Conservation (phyloP, 805 yeast species). For the Nakazawaea ambrosiae region DNA sequence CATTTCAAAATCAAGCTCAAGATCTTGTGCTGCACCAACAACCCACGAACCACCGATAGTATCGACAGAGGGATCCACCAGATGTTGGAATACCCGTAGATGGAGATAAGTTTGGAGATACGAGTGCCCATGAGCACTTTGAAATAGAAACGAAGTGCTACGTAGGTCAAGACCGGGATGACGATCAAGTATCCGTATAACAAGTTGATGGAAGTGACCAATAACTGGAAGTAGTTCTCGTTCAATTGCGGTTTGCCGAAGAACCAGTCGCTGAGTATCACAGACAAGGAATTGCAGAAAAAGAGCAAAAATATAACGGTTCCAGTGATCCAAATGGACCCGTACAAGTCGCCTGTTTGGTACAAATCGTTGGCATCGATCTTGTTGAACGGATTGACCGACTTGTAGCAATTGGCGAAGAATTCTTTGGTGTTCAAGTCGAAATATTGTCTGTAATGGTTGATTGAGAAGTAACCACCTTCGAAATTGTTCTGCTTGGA, state of each 20-base stretch:
- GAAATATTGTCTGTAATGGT: conserved; percentile 59
- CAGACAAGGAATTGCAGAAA: conserved; percentile 66
- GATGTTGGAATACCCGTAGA: conserved; percentile 80
- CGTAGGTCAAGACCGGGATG: conserved; percentile 53
- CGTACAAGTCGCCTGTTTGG: conserved; percentile 65
- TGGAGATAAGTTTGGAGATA: conserved; percentile 55
- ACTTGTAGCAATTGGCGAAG: conserved; percentile 39
- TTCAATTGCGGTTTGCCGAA: conserved; percentile 31
- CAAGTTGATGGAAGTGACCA: conserved; percentile 62
- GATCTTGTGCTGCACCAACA: conserved; percentile 37
- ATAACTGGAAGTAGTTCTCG: conserved; percentile 49
- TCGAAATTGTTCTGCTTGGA: conserved; percentile 13
- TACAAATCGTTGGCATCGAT: conserved; percentile 27
- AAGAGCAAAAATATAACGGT: conserved; percentile 71
- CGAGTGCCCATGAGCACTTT: conserved; percentile 44
- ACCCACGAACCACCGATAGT: conserved; percentile 48
- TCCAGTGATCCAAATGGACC: conserved; percentile 87
- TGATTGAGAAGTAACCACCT: conserved; percentile 47
- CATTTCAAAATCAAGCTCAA: conserved; percentile 50
- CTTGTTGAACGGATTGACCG: conserved; percentile 47
- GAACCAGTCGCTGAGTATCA: conserved; percentile 50
- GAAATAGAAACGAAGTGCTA: conserved; percentile 42
- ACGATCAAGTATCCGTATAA: conserved; percentile 71
- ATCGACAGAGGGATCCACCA: conserved; percentile 83
- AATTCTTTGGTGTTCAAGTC: conserved; percentile 65